A percentile compares a stretch with the other conserved stretches of the same genome.
phyloP scores from a whole-genome alignment of 1,284 basidiomycete species.

The Xerocomus nothofagi region DNA sequence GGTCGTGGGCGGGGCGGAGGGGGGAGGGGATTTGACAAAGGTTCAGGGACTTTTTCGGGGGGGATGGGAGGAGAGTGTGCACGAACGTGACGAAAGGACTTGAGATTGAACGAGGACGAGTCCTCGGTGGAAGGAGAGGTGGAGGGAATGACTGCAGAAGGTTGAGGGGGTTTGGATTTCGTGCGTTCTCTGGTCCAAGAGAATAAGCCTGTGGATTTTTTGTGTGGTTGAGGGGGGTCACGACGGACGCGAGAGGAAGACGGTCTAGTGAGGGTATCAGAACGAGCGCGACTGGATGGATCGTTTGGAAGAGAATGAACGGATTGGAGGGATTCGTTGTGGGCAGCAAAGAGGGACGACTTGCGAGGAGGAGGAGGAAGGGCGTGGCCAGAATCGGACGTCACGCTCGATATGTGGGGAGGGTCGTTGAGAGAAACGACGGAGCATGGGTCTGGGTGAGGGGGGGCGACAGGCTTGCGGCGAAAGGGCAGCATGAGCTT shows the following conservation, averaged over 20 bases:
- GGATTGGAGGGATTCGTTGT: slow-evolving; percentile 50
- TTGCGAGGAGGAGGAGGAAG: slow-evolving; percentile 52
- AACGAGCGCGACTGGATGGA: slow-evolving; percentile 14
- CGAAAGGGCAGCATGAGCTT: slow-evolving; percentile 43
- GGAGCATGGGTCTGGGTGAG: neutral
- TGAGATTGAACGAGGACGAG: slow-evolving; percentile 57
- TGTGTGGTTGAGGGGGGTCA: slow-evolving; percentile 23
- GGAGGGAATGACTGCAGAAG: slow-evolving; percentile 28
- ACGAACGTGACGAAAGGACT: slow-evolving; percentile 65
- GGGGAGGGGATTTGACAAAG: slow-evolving; percentile 10
- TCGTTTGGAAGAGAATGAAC: slow-evolving; percentile 60
- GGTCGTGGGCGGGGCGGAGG: slow-evolving; percentile 45
- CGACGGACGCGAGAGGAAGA: slow-evolving; percentile 26
- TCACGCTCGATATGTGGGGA: slow-evolving; percentile 31
- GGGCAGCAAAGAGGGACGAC: slow-evolving; percentile 55
- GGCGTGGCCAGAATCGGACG: slow-evolving; percentile 39
- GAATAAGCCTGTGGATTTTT: slow-evolving; percentile 36
- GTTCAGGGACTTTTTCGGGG: slow-evolving; percentile 31
- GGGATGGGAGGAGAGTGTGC: slow-evolving; percentile 33
- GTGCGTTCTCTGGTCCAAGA: slow-evolving; percentile 45
- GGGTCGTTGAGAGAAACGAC: slow-evolving; percentile 28
- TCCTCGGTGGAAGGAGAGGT: slow-evolving; percentile 20
- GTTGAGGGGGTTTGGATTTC: slow-evolving; percentile 39
- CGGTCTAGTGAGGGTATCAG: slow-evolving; percentile 29
- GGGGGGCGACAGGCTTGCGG: slow-evolving; percentile 14